A percentile compares a stretch with the other conserved stretches of the same genome.
phyloP scores from a whole-genome alignment of 176 grass and related monocot genomes.

The Ampelocalamus luodianensis region DNA sequence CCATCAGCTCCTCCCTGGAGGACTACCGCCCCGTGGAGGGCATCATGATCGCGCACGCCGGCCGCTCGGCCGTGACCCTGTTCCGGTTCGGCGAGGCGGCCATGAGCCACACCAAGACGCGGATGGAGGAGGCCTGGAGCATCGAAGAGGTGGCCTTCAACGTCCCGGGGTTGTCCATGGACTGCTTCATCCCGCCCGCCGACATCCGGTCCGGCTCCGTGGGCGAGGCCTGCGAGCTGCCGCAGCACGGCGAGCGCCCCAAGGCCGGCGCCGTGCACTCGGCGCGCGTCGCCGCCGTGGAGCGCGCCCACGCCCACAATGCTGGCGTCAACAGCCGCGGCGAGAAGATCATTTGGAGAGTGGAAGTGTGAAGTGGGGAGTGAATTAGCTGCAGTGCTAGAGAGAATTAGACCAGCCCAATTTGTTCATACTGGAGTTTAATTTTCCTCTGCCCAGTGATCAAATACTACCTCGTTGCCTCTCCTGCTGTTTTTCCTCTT shows the following conservation, averaged over 20 bases:
- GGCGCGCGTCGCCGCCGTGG: constrained; percentile 40
- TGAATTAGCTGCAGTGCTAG: constrained; percentile 21
- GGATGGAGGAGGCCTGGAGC: constrained; percentile 94
- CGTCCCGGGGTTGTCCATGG: constrained; percentile 76
- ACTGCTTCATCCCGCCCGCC: constrained; percentile 97
- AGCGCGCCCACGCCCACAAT: constrained; percentile 28
- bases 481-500: constrained; percentile 5
- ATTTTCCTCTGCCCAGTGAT: constrained; percentile 35
- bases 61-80: constrained; percentile 73
- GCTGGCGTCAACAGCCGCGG: constrained; percentile 6
- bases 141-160: constrained; percentile 99
- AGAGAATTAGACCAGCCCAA: constrained; percentile 55
- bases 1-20: constrained; percentile 72
- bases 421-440: constrained; percentile 61
- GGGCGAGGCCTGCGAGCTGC: constrained; percentile 64
- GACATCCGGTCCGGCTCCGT: constrained; percentile 76
- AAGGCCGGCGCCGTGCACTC: constrained; percentile 42
- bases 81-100: constrained; percentile 91
- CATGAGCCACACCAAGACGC: constrained; percentile 94
- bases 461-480: constrained; percentile 29
- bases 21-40: constrained; percentile 87
- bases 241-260: constrained; percentile 41
- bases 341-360: constrained; percentile 74
- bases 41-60: constrained; percentile 85
- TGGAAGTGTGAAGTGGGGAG: constrained; percentile 55